These are phyloP conservation scores for Myriangium duriaei DNA, from an alignment of 2,329 filamentous ascomycete genomes.

Conservation along the genomic window DNA sequence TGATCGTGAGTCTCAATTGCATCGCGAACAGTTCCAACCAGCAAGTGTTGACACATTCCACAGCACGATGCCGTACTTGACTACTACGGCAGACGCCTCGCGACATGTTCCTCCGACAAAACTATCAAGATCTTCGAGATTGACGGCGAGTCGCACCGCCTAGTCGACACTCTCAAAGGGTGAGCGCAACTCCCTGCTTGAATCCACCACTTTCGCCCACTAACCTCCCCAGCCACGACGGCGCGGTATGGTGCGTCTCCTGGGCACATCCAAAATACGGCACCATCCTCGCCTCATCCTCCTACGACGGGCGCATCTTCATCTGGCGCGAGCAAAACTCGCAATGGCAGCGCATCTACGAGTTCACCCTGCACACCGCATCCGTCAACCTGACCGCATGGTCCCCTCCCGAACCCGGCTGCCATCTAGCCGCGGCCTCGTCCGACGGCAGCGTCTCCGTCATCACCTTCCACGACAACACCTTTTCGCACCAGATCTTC, in stretches of 20 bases:
- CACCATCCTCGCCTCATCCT: conserved; percentile 89
- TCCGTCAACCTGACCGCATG: conserved; percentile 94
- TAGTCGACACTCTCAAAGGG: conserved; percentile 92
- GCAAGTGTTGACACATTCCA: no score
- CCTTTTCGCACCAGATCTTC: conserved; percentile 81
- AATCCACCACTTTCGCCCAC: conserved; percentile 3
- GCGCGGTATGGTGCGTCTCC: conserved; percentile 92
- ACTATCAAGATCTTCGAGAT: conserved; percentile 99
- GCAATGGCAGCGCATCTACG: conserved; percentile 66
- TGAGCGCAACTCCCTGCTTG: conserved; percentile 30
- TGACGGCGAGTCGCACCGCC: conserved; percentile 77
- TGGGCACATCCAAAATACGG: conserved; percentile 99
- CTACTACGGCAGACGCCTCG: conserved; percentile 92
- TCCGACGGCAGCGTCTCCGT: conserved; percentile 89
- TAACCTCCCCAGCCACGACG: conserved; percentile 60
- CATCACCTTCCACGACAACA: conserved; percentile 93
- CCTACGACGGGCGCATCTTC: conserved; percentile 95
- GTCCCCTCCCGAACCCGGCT: conserved; percentile 94
- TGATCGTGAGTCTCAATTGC: conserved; percentile 67
- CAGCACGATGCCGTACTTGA: conserved; percentile 95
- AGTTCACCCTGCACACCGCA: conserved; percentile 86
- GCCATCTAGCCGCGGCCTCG: conserved; percentile 84
- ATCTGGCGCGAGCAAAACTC: conserved; percentile 81
- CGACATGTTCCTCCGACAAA: conserved; percentile 94
- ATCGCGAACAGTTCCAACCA: no score